phyloP scores from a whole-genome alignment of 345 rosid species.

The Arabidopsis suecica region DNA sequence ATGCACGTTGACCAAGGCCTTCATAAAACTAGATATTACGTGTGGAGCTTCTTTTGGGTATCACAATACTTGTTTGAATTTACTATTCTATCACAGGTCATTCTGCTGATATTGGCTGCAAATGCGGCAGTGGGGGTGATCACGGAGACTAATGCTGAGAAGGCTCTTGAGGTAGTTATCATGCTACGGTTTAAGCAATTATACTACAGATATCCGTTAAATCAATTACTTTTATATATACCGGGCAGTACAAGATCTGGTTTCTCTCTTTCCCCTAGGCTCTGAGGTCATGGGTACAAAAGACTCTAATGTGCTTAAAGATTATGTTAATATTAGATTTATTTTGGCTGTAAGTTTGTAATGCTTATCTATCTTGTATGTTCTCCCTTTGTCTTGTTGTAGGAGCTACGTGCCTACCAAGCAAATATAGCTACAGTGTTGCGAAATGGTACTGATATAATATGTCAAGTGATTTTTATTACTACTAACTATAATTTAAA shows the following conservation, averaged over 20 bases:
- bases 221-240: constrained; percentile 7
- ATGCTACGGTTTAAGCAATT: constrained; percentile 14
- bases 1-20: constrained; percentile 15
- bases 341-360: constrained; percentile 16
- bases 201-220: not conserved
- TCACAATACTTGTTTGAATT: constrained; percentile 29
- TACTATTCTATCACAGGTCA: constrained; percentile 62
- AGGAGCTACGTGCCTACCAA: constrained; percentile 99
- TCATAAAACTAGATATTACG: constrained; percentile 7
- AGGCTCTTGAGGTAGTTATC: constrained; percentile 86
- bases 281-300: constrained; percentile 4
- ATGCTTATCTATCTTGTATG: constrained; percentile 21
- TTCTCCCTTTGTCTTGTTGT: constrained; percentile 41
- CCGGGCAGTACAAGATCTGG: constrained; percentile 18
- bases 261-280: constrained; percentile 14
- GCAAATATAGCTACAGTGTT: constrained; percentile 95
- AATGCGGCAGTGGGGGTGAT: constrained; percentile 99
- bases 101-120: constrained; percentile 96
- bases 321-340: constrained; percentile 7
- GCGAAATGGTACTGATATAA: constrained; percentile 75
- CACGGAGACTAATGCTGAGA: constrained; percentile 99
- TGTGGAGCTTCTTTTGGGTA: constrained; percentile 18
- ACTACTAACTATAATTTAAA: not conserved
- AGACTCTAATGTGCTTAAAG: constrained; percentile 9
- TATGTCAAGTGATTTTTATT: constrained; percentile 7